Evolutionary conservation across 177 flowering plant species (phyloP), one percentile per base, ranked within the genome.

Genomic region (Vitis hybrid): DNA sequence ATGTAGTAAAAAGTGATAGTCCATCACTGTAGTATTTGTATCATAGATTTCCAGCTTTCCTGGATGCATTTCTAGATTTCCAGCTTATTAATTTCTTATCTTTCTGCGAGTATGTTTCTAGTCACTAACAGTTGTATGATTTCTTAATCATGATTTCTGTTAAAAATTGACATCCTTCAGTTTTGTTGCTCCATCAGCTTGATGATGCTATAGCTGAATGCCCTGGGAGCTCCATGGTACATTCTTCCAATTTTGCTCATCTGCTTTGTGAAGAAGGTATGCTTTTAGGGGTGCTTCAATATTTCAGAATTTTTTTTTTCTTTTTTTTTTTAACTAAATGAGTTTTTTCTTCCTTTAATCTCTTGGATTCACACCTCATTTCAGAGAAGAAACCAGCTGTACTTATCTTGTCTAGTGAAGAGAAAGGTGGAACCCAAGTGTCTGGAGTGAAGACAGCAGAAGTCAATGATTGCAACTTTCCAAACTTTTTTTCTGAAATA

Each of bases 221-320:
- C 12, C 17, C 66, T 9, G 66, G 72, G 80, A 76, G 67, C 59
- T 62, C 82, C 47, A 28, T 14, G 22, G 33, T 51, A 56, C 75
- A 76, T 54, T 76, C 88, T 11, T 89, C 89, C 33, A 86, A 86
- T 65, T 86, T 84, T 76, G 82, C 84, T 59, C 85, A 72, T 50
- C 84, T 85, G 92, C 87, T 88, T 73, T 66, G 59, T 65, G 87
- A 86, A 66, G 89, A 87, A 77, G 93, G 93, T 87, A 78, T 24
- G 20, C 28, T 24, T 24, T 24, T 24, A 24, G 28, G 28, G 28
- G 28, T 24, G 28, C 47, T 55, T 50, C 47, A 38, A 18, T 59
- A 24, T 55, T 22, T 65, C 28, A 62, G 8, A 2, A 24, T n/a
- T n/a, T n/a, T n/a, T n/a, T n/a, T n/a, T 24, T 1, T 11, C 1